Percentiles rank a stretch among this genome's conserved stretches.
Evolutionary conservation across 179 eudicot species (phyloP).

Genomic region (Camellia oleifera): DNA sequence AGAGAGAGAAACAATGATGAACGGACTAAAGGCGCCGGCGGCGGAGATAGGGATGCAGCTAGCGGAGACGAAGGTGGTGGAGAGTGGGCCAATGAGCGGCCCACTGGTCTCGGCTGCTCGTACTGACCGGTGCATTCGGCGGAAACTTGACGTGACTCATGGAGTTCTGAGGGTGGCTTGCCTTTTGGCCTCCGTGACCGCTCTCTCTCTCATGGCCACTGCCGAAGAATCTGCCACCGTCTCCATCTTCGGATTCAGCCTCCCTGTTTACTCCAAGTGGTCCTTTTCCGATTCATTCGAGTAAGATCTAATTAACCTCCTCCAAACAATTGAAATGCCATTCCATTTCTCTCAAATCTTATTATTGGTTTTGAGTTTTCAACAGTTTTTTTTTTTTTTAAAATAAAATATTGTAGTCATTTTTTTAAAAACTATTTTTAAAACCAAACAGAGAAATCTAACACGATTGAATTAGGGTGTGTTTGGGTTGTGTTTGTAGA

Average conservation of each 20-base stretch:
- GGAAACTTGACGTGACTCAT: slow-evolving; percentile 34
- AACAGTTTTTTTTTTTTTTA: too few relatives aligned
- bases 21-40: slow-evolving; percentile 7
- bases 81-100: slow-evolving; percentile 37
- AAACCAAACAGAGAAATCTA: too few relatives aligned
- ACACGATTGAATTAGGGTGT: too few relatives aligned
- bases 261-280: slow-evolving; percentile 83
- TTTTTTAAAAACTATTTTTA: too few relatives aligned
- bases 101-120: slow-evolving; percentile 24
- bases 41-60: slow-evolving; percentile 29
- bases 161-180: slow-evolving; percentile 50
- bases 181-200: slow-evolving; percentile 37
- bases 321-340: not conserved
- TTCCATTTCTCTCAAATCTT: not conserved
- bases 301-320: slow-evolving; percentile 32
- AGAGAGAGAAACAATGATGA: slow-evolving; percentile 18
- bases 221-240: slow-evolving; percentile 55
- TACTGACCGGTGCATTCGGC: slow-evolving; percentile 8
- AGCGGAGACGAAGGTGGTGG: slow-evolving; percentile 26
- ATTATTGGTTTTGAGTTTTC: too few relatives aligned
- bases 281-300: slow-evolving; percentile 68
- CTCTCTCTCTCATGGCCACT: slow-evolving; percentile 55
- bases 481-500: too few relatives aligned
- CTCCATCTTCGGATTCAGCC: slow-evolving; percentile 60
- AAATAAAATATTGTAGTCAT: too few relatives aligned